phyloP scores from a whole-genome alignment of 2,329 filamentous ascomycete species.

The Alternaria sp. region DNA sequence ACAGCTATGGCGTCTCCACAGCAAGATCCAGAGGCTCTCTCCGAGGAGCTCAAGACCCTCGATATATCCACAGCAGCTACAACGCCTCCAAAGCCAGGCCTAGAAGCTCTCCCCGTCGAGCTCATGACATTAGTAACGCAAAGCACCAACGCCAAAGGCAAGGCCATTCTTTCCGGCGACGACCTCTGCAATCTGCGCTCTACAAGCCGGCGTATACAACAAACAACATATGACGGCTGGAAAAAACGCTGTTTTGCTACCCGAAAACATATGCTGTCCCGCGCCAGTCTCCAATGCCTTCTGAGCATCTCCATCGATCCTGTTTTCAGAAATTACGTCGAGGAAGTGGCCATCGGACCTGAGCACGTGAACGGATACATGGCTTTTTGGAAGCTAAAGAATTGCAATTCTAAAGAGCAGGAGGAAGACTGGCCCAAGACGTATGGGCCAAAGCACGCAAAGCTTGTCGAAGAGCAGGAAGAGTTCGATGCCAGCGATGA shows the following conservation, averaged over 20 bases:
- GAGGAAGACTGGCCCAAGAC: not conserved
- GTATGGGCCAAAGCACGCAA: not conserved
- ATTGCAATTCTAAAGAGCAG: not conserved
- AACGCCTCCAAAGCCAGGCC: not conserved
- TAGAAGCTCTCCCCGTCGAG: not conserved
- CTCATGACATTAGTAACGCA: not conserved
- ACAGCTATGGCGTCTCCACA: not conserved
- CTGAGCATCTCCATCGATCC: not conserved
- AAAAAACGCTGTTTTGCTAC: not conserved
- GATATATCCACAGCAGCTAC: not conserved
- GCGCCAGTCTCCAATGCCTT: not conserved
- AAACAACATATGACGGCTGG: not conserved
- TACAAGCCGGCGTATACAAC: not conserved
- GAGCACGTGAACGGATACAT: not conserved
- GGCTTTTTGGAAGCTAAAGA: not conserved
- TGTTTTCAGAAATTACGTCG: not conserved
- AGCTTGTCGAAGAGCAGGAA: not conserved
- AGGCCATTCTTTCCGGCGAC: not conserved
- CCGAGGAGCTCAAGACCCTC: not conserved
- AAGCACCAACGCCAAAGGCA: not conserved
- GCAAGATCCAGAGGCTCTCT: not conserved
- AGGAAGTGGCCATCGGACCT: not conserved
- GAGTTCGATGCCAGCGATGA: not conserved
- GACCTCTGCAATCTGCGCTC: not conserved
- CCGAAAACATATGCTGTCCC: not conserved